Conservation (phyloP, 2,329 filamentous ascomycete species). For the Microdochium bolleyi region DNA sequence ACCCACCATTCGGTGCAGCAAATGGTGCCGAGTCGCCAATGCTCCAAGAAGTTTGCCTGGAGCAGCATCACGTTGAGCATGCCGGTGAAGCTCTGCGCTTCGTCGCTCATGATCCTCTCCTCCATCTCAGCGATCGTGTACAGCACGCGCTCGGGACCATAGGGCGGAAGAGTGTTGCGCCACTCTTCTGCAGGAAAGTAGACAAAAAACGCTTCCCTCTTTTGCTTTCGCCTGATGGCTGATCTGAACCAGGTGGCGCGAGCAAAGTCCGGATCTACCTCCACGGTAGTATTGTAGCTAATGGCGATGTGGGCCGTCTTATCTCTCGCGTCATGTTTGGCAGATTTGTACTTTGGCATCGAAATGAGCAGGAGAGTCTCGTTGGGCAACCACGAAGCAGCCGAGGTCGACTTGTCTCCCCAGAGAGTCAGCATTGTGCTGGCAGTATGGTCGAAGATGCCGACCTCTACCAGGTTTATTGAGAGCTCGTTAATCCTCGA, state of each 20-base stretch:
- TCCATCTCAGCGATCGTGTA: constrained; percentile 35
- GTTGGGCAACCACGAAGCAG: constrained; percentile 34
- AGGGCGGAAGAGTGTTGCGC: constrained; percentile 23
- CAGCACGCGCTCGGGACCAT: constrained; percentile 22
- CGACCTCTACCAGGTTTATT: constrained; percentile 37
- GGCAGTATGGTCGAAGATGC: constrained; percentile 50
- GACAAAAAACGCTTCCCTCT: constrained; percentile 40
- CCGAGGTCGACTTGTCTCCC: constrained; percentile 37
- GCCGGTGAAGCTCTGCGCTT: constrained; percentile 25
- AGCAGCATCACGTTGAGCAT: constrained; percentile 26
- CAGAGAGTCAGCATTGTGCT: constrained; percentile 46
- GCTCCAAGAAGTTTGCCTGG: constrained; percentile 19
- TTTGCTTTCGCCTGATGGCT: constrained; percentile 36
- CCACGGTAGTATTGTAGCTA: constrained; percentile 37
- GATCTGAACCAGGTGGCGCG: constrained; percentile 46
- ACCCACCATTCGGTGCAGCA: constrained; percentile 33
- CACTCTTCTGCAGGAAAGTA: constrained; percentile 33
- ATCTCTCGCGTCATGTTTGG: background rate
- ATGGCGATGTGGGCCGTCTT: constrained; percentile 15
- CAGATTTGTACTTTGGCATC: constrained; percentile 22
- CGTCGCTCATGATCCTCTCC: constrained; percentile 25
- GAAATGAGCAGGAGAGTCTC: constrained; percentile 42
- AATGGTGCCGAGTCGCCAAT: constrained; percentile 22
- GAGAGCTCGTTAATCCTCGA: constrained; percentile 36
- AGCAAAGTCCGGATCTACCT: constrained; percentile 44